A percentile compares a stretch with the other conserved stretches of the same genome.
These are phyloP conservation scores for Magnolia kwangsiensis DNA, from an alignment of 164 flowering plant species.

Conservation along the genomic window DNA sequence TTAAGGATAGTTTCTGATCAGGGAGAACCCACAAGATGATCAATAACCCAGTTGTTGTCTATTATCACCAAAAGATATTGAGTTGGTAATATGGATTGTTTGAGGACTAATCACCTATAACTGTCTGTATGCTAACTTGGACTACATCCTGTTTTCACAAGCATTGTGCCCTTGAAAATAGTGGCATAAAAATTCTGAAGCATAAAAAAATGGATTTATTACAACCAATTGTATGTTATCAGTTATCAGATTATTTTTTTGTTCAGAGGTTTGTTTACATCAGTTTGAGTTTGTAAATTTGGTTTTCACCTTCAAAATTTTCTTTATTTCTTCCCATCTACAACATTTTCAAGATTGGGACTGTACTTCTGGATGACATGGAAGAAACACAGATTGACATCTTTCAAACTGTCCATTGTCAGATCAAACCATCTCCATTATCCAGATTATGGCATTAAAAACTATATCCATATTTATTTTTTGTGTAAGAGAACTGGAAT, in stretches of 20 bases:
- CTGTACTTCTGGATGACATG: neutral
- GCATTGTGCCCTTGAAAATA: too few species aligned
- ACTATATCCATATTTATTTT: too few species aligned
- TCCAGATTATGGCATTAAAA: too few species aligned
- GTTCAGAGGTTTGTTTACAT: neutral
- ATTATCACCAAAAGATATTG: too few species aligned
- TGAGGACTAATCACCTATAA: neutral
- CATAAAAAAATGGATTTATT: too few species aligned
- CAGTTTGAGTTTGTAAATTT: neutral
- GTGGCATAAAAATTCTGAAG: too few species aligned
- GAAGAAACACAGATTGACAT: neutral
- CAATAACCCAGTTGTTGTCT: neutral
- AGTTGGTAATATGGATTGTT: neutral
- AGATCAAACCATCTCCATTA: neutral
- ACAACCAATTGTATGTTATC: too few species aligned
- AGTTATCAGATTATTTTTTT: neutral
- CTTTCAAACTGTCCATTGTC: neutral
- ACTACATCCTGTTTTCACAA: neutral
- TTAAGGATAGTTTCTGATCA: neutral
- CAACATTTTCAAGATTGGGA: neutral
- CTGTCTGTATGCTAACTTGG: neutral
- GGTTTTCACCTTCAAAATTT: neutral
- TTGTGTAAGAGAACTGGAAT: too few species aligned
- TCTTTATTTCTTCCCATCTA: neutral
- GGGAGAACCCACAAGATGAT: neutral